Base-by-base conservation (phyloP, 129 eudicot species). In the Scalesia atractyloides region DNA sequence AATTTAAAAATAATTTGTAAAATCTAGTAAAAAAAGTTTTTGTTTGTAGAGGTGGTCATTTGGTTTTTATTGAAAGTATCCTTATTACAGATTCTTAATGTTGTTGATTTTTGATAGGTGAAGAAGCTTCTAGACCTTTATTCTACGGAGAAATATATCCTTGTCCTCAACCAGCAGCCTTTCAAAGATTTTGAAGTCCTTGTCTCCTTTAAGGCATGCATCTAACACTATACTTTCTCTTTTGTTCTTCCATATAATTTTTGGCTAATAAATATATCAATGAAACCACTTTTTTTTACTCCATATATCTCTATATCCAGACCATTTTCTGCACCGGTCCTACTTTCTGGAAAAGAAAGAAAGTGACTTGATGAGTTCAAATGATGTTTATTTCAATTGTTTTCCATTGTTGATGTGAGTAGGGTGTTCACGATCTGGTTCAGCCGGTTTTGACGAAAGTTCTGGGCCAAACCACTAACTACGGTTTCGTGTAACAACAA, bases 201-300 rank as follows among this genome's bases (percentile, higher is more conserved):
- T 46, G 95, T 95, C 66, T 74, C 90, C 68, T 90, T 95, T 67
- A 95, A 95, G 99, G 99, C 88, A 81, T 69, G 54, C 13, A 30
- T 34, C 64, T 46, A n/a, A 10, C 72, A 49, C 64, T 64, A 64
- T 26, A 19, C 48, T 37, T 6, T 41, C 46, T 41, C 46, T 41
- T 20, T 1, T 74, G 13, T 63, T n/a, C n/a, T 63, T 33, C 16
- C 24, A 63, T 50, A 8, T 22, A 48, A 61, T 58, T 24, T 12
- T 1, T 58, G 64, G 64, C 34, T 26, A 58, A 11, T 4, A 58
- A 22, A 22, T 22, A 58, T 14, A 22, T 58, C 37, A 5, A 1
- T 4, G 12, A 58, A 57, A 22, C 14, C 64, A 24, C 13, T 58
- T 58, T 20, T 20, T 13, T 58, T 24, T 57, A n/a, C 64, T 7